Evolutionary conservation across 768 basidiomycete species (phyloP).

Genomic region (Dioszegia aurantiaca): DNA sequence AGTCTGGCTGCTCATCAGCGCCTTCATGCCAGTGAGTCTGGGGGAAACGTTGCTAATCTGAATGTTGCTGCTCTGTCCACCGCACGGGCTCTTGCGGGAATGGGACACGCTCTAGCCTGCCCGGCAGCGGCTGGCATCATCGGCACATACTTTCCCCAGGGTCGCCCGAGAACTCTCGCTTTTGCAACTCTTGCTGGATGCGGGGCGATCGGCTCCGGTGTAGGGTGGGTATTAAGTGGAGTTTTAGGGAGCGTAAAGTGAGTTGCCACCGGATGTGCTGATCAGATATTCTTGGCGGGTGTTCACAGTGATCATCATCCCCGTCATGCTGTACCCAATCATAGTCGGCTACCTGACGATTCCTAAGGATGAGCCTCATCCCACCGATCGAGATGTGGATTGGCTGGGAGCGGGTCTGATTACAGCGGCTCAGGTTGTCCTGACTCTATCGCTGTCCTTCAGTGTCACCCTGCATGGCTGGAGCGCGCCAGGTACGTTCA

Average conservation of each 20-base stretch:
- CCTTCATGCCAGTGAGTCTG: slow-evolving; percentile 13
- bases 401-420: slow-evolving; percentile 12
- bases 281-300: slow-evolving; percentile 15
- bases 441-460: slow-evolving; percentile 9
- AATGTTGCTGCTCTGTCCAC: slow-evolving; percentile 10
- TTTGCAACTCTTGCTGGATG: slow-evolving; percentile 13
- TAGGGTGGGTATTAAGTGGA: not conserved
- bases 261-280: not conserved
- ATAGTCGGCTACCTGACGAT: slow-evolving; percentile 6
- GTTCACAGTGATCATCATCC: slow-evolving; percentile 6
- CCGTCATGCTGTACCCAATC: slow-evolving; percentile 4
- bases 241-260: not conserved
- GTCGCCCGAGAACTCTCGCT: slow-evolving; percentile 10
- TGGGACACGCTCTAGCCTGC: slow-evolving; percentile 12
- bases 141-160: slow-evolving; percentile 15
- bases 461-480: slow-evolving; percentile 7
- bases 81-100: slow-evolving; percentile 11
- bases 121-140: slow-evolving; percentile 13
- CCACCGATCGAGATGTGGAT: slow-evolving; percentile 13
- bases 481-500: slow-evolving; percentile 15
- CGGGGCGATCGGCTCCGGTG: not conserved
- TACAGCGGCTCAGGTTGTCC: slow-evolving; percentile 8
- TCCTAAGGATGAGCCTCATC: slow-evolving; percentile 7
- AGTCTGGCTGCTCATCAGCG: slow-evolving; percentile 9
- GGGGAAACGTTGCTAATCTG: not conserved